phyloP scores from a whole-genome alignment of 2,329 filamentous ascomycete genomes.

The Alternaria sp. region DNA sequence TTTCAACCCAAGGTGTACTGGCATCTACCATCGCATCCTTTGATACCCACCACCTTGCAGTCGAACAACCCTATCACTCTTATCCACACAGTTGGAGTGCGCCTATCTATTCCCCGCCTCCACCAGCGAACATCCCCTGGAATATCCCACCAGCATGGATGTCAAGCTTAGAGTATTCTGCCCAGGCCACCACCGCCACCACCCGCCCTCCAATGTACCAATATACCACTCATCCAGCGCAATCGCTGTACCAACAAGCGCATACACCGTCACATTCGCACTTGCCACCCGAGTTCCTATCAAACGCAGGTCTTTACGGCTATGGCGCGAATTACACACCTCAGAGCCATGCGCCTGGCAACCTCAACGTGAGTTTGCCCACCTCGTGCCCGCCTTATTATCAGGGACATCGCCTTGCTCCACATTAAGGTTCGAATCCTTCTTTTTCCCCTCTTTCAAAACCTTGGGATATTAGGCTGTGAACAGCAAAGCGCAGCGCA shows the following conservation, averaged over 20 bases:
- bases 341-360: constrained; percentile 20
- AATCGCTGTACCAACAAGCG: constrained; percentile 24
- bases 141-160: constrained; percentile 33
- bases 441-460: constrained; percentile 10
- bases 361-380: constrained; percentile 32
- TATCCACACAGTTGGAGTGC: constrained; percentile 30
- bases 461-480: background rate
- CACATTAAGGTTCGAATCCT: constrained; percentile 22
- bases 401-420: constrained; percentile 15
- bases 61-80: constrained; percentile 24
- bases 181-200: constrained; percentile 14
- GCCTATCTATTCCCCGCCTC: constrained; percentile 26
- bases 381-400: constrained; percentile 20
- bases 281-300: constrained; percentile 19
- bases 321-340: constrained; percentile 19
- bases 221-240: constrained; percentile 24
- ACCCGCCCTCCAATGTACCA: constrained; percentile 24
- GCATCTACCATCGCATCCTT: constrained; percentile 22
- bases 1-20: constrained; percentile 20
- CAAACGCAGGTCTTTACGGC: constrained; percentile 24
- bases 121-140: constrained; percentile 30
- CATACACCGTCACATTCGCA: constrained; percentile 26
- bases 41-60: constrained; percentile 20
- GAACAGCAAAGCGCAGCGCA: background rate
- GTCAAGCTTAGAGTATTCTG: constrained; percentile 21